Percentiles rank a stretch among this genome's conserved stretches.
Conservation (phyloP, 768 basidiomycete species). For the Daedaleopsis nitida region DNA sequence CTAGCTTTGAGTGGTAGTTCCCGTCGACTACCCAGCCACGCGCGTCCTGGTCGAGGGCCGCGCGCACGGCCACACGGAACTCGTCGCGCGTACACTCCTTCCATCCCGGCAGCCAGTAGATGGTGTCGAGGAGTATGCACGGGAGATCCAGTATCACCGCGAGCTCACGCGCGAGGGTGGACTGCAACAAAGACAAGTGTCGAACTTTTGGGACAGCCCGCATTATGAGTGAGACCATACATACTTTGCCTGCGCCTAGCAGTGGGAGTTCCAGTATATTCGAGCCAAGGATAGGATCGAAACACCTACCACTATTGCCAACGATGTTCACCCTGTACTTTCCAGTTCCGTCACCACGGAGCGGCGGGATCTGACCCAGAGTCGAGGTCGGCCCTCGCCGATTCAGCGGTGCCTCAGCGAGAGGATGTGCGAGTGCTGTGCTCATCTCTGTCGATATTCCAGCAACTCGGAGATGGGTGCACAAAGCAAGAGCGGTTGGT, state of each 20-base stretch:
- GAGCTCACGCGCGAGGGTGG: conserved; percentile 49
- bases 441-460: too few species aligned
- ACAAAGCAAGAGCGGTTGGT: too few species aligned
- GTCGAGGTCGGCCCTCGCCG: not conserved
- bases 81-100: conserved; percentile 25
- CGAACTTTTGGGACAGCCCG: not conserved
- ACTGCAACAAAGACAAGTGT: conserved; percentile 35
- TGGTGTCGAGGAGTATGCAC: conserved; percentile 46
- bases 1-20: conserved; percentile 30
- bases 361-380: conserved; percentile 5
- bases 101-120: conserved; percentile 58
- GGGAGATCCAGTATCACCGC: conserved; percentile 47
- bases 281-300: too few species aligned
- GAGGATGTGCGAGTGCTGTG: too few species aligned
- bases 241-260: not conserved
- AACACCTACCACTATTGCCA: conserved; percentile 51
- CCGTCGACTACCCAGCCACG: conserved; percentile 29
- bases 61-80: conserved; percentile 18
- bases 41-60: conserved; percentile 12
- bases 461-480: too few species aligned
- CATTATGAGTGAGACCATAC: not conserved
- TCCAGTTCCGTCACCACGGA: conserved; percentile 46
- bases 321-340: conserved; percentile 48
- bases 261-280: not conserved
- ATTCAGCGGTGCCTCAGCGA: too few species aligned